phyloP scores from a whole-genome alignment of 108 stramenopile genomes.

The Cyclostephanos tholiformis region DNA sequence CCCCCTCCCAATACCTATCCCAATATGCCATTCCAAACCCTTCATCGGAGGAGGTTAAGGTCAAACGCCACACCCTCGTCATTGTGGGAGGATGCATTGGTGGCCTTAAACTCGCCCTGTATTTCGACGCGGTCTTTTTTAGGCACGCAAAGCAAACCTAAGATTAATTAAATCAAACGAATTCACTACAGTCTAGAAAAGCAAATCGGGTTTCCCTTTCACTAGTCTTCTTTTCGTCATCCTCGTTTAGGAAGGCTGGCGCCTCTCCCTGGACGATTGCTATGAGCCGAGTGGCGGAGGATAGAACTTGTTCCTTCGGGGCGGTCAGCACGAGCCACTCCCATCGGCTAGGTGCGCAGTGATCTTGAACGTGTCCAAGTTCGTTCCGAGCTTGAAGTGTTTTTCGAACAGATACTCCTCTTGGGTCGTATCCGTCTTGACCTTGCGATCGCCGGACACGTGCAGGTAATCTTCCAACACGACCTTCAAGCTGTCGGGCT shows the following conservation, averaged over 20 bases:
- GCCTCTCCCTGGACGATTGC: background rate
- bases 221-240: background rate
- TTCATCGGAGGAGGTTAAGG: too few relatives aligned
- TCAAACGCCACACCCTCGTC: too few relatives aligned
- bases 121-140: too few relatives aligned
- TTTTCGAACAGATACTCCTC: constrained; percentile 53
- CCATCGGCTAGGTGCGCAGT: constrained; percentile 49
- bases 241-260: background rate
- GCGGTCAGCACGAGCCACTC: constrained; percentile 22
- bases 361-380: constrained; percentile 51
- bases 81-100: too few relatives aligned
- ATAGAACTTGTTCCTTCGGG: background rate
- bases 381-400: constrained; percentile 47
- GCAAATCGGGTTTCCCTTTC: background rate
- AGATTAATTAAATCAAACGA: too few relatives aligned
- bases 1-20: too few relatives aligned
- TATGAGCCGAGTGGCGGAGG: background rate
- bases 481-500: constrained; percentile 58
- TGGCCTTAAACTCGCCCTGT: too few relatives aligned
- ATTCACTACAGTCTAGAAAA: too few relatives aligned
- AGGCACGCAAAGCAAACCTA: too few relatives aligned
- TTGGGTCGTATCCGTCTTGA: constrained; percentile 27
- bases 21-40: too few relatives aligned
- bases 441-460: constrained; percentile 42
- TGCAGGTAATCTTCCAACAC: constrained; percentile 59